Base-by-base conservation (phyloP, 23 red algal species). In the Chondrus crispus region DNA sequence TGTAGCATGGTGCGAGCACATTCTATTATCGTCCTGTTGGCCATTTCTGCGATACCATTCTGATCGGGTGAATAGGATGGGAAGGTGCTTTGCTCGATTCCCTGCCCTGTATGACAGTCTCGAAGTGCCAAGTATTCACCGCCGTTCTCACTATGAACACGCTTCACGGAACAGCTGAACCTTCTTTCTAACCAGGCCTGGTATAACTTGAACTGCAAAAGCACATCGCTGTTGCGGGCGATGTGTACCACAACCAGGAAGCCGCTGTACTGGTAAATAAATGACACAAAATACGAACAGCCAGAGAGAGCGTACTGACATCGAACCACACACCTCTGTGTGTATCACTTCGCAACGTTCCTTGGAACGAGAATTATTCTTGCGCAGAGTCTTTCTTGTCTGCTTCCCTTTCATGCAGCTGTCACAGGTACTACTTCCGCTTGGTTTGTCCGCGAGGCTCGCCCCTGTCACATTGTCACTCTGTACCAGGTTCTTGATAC, bases 351-450 rank as follows among this genome's bases (percentile, higher is more conserved):
- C 5, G 20, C 37, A 3, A 18, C 26, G 3, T 51, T 80, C 49
- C 39, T 16, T 80, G 33, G 75, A 33, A 13, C 44, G 14, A 28
- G 24, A 50, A 5, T 11, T 46, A 6, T 51, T 80, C 33, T 11
- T 30, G 5, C 44, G 40, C 18, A 50, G 35, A 51, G 35, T 51
- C 7, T 49, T 40, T 5, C 49, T 43, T 6, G 37, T 49, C 33
- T 80, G 75, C 75, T 80, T 80, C 20, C 75, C 44, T 30, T 80
- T 20, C 37, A 80, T 2, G 35, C 37, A 80, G 49, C 22, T 51
- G 2, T 30, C 24, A 80, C 75, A 80, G 3, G 37, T 6, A 5
- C 47, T 16, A 8, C 35, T 64, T n/a, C 7, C 4, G 58, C 58
- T 4, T 8, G 58, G 58, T 4, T 19, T 64, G 6, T 64, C 35